Base-by-base conservation (phyloP, 257 asterid genomes). In the Leptodermis oblonga region DNA sequence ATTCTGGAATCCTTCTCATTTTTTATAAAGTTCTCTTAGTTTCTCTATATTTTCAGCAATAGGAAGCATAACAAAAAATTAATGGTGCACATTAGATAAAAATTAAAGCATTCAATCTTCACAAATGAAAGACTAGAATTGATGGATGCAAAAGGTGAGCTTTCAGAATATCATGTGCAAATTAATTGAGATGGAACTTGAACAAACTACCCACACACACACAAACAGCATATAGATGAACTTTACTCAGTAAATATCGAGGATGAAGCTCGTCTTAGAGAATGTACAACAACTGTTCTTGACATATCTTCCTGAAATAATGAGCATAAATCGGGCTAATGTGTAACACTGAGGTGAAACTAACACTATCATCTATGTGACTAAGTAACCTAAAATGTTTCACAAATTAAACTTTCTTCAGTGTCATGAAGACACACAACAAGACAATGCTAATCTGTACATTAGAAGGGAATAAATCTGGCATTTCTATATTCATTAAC, bases 281-380 rank as follows among this genome's bases (percentile, higher is more conserved):
- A 87, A 71, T 97, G 87, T 73, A 87, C 82, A 37, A n/a, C n/a
- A n/a, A 94, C 88, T 20, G 97, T 94, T 70, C 97, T 97, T 22
- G 81, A 78, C 64, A 76, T 42, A 73, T 90, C 95, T 68, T 94
- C 96, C 99, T 91, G 87, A 53, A 61, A 79, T 75, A 71, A 70
- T 33, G 75, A 69, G 65, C 48, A 70, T n/a, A 26, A 28, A 48
- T 28, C 23, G 43, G 67, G 30, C 26, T 25, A 25, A 52, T 22
- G 64, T 15, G 53, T 67, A 28, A 18, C 60, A 26, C 9, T 20
- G 25, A 60, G 31, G 58, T 26, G 23, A 30, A 39, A 30, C 10
- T 43, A 36, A n/a, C 22, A 53, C 22, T 20, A 59, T 37, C 7
- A 26, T 20, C 13, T 13, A 25, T 63, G 42, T 65, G 61, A 42